These are phyloP conservation scores for Cyberlindnera maclurae DNA, from an alignment of 805 yeast genomes.

Conservation along the genomic window DNA sequence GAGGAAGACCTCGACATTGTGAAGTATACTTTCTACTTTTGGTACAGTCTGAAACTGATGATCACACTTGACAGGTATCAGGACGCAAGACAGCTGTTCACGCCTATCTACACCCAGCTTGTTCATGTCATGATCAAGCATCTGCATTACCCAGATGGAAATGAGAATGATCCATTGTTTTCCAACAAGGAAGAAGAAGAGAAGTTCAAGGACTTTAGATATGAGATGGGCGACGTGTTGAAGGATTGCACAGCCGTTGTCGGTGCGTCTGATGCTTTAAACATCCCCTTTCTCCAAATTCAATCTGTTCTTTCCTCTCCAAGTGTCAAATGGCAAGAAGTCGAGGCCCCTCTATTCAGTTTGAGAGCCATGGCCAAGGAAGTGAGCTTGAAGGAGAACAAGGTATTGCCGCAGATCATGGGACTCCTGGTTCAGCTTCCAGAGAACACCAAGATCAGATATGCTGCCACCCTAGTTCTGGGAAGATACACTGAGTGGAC, in stretches of 20 bases:
- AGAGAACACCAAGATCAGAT: constrained; percentile 78
- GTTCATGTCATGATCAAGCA: constrained; percentile 58
- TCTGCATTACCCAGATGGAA: constrained; percentile 62
- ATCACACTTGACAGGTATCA: constrained; percentile 52
- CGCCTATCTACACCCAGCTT: constrained; percentile 51
- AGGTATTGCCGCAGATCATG: constrained; percentile 72
- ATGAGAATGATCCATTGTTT: constrained; percentile 42
- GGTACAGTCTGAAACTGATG: constrained; percentile 74
- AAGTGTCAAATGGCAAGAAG: constrained; percentile 58
- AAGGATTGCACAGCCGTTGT: constrained; percentile 92
- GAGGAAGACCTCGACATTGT: constrained; percentile 85
- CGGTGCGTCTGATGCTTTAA: constrained; percentile 65
- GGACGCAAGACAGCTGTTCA: constrained; percentile 41
- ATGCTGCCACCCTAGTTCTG: constrained; percentile 85
- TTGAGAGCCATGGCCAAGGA: constrained; percentile 94
- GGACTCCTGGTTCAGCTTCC: constrained; percentile 61
- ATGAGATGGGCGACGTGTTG: constrained; percentile 96
- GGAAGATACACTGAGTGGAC: constrained; percentile 99
- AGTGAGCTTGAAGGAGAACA: constrained; percentile 59
- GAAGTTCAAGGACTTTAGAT: constrained; percentile 83
- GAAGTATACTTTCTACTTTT: constrained; percentile 84
- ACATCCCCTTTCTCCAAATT: constrained; percentile 61
- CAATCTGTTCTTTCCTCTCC: constrained; percentile 30
- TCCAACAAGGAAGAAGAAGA: constrained; percentile 79
- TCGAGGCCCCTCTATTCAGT: constrained; percentile 86